Base-by-base conservation (phyloP, 257 asterid genomes). In the Salvia miltiorrhiza region DNA sequence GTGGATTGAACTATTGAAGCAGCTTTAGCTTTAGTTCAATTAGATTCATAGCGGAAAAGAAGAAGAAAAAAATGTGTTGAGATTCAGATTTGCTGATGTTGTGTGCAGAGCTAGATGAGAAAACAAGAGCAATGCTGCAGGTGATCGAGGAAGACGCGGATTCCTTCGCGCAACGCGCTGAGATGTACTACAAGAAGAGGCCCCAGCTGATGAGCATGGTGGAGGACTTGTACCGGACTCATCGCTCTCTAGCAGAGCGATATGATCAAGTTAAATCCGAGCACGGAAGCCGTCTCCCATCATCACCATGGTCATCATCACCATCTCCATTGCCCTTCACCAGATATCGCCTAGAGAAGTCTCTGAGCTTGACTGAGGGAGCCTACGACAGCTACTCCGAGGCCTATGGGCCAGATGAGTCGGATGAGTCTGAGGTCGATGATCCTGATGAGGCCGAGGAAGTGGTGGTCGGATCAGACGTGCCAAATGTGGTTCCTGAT, bases 171-270 rank as follows among this genome's bases (percentile, higher is more conserved):
- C 91, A 88, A 54, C 88, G 97, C 5, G 96, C 96, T 49, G 98
- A 90, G 56, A 90, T 93, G 97, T 93, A 86, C 78, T 90, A 87
- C 85, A 81, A 71, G 85, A 88, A 87, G 81, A 78, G 97, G 49
- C 98, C 98, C 0, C 89, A 90, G 80, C 95, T 93, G 24, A 76
- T 90, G 2, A 79, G 69, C 83, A 87, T 93, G 96, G 92, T 90
- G 1, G 88, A 85, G 33, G 98, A 88, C 4, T 85, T 90, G 62
- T 87, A 93, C 43, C 76, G 92, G 2, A 71, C 90, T 20, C 95
- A 93, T 76, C 95, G 95, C 5, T 85, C 85, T 0, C 72, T 93
- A 53, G 98, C 93, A 0, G 97, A 90, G 82, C 71, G 86, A 50
- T 85, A 67, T 16, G 96, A 93, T 76, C 95, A 77, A 39, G 55